Percentiles rank a stretch among this genome's conserved stretches.
phyloP scores from a whole-genome alignment of 2,329 filamentous ascomycete species.

The Leptographium lundbergii region DNA sequence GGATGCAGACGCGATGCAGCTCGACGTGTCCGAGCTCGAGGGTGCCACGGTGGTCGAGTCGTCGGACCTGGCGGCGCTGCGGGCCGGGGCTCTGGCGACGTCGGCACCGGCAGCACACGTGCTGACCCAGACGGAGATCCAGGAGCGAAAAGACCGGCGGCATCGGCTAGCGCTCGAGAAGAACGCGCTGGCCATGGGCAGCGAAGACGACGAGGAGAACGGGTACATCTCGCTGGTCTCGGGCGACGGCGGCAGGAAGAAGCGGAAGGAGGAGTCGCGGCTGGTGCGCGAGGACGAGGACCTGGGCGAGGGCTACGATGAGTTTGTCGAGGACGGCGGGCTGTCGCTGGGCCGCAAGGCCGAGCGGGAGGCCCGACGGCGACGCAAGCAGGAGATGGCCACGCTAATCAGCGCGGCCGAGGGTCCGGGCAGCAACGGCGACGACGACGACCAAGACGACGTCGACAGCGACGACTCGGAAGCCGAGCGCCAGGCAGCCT shows the following conservation, averaged over 20 bases:
- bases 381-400: slow-evolving; percentile 65
- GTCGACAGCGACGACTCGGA: slow-evolving; percentile 58
- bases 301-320: slow-evolving; percentile 83
- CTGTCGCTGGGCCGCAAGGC: slow-evolving; percentile 69
- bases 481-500: slow-evolving; percentile 63
- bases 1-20: slow-evolving; percentile 31
- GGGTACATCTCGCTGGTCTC: slow-evolving; percentile 21
- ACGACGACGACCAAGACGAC: slow-evolving; percentile 45
- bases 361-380: slow-evolving; percentile 55
- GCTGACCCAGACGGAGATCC: slow-evolving; percentile 72
- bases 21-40: slow-evolving; percentile 49
- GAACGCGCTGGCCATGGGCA: slow-evolving; percentile 53
- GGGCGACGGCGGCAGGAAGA: slow-evolving; percentile 25
- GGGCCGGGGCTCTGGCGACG: slow-evolving; percentile 1
- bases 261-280: slow-evolving; percentile 53
- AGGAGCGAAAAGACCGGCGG: slow-evolving; percentile 79
- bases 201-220: slow-evolving; percentile 32
- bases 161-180: slow-evolving; percentile 62
- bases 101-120: slow-evolving; percentile 30
- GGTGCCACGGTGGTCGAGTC: slow-evolving; percentile 51
- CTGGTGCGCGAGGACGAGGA: slow-evolving; percentile 82
- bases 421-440: slow-evolving; percentile 55
- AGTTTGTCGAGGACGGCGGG: slow-evolving; percentile 75
- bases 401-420: slow-evolving; percentile 74
- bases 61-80: slow-evolving; percentile 21